Percentiles rank a stretch among this genome's conserved stretches.
Evolutionary conservation across 2,329 filamentous ascomycete species (phyloP).

Genomic region (Exophiala viscosa): DNA sequence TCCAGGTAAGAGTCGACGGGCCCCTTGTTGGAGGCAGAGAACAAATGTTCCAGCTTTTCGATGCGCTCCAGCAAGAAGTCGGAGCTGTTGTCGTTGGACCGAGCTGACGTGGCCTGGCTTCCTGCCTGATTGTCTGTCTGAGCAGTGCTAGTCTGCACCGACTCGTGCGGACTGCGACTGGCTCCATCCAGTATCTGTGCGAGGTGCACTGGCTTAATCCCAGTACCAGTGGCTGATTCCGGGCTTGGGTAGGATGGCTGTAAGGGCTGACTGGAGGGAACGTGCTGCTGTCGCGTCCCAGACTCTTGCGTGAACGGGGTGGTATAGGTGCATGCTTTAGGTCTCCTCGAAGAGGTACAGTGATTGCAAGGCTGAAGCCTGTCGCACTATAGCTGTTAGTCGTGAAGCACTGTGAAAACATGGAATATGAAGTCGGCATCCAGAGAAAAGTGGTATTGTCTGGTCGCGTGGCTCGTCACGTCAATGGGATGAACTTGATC

Average conservation of each 20-base stretch:
- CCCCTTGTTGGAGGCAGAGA: background rate
- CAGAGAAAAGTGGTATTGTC: too few species aligned
- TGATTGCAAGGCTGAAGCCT: background rate
- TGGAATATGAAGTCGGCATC: too few species aligned
- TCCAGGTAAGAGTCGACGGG: background rate
- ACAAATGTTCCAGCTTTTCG: background rate
- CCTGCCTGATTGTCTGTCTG: background rate
- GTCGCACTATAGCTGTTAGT: background rate
- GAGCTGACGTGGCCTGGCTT: background rate
- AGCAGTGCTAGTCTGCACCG: too few species aligned
- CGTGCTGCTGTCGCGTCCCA: background rate
- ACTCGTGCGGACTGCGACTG: too few species aligned
- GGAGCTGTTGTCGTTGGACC: background rate
- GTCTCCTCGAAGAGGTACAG: background rate
- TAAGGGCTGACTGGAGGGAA: background rate
- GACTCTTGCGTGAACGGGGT: background rate
- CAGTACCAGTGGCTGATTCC: too few species aligned
- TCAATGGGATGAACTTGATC: too few species aligned
- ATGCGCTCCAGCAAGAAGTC: background rate
- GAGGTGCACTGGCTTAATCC: too few species aligned
- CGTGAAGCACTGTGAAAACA: too few species aligned
- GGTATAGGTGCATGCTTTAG: background rate
- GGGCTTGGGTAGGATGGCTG: background rate
- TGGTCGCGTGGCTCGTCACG: too few species aligned
- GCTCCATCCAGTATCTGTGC: too few species aligned